phyloP scores from a whole-genome alignment of 306 rosid genomes.

The Sechiopsis laciniata region DNA sequence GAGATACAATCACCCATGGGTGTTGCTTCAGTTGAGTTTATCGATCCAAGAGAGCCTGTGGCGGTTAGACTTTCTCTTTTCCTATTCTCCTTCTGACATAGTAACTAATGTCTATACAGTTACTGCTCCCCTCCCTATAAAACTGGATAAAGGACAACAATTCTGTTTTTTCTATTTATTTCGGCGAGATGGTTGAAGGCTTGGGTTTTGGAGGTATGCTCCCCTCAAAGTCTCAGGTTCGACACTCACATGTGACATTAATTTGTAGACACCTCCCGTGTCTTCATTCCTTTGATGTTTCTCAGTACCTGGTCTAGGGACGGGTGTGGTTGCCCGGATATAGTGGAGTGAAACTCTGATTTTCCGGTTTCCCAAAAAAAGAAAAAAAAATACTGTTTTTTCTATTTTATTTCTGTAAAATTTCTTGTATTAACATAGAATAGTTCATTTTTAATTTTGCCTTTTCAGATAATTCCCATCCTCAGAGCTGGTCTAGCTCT shows the following conservation, averaged over 20 bases:
- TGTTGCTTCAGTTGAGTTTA: conserved; percentile 78
- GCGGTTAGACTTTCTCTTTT: conserved; percentile 39
- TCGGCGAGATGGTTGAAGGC: background rate
- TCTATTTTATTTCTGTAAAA: background rate
- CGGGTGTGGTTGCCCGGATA: no score
- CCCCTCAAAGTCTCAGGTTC: no score
- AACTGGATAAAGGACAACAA: background rate
- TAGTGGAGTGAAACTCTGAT: no score
- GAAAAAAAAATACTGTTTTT: background rate
- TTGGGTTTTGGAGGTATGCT: no score
- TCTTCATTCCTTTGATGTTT: no score
- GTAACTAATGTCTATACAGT: background rate
- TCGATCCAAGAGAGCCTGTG: conserved; percentile 93
- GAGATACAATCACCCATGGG: conserved; percentile 91
- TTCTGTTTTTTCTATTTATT: background rate
- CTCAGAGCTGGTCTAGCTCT: conserved; percentile 92
- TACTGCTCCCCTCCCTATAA: background rate
- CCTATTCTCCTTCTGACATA: background rate
- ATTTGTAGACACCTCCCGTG: no score
- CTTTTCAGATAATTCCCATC: conserved; percentile 74
- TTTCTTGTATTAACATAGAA: no score
- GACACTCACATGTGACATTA: no score
- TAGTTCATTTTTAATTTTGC: background rate
- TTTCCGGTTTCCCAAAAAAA: no score
- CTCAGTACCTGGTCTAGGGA: no score